Evolutionary conservation across 306 rosid species (phyloP), one percentile per base, ranked within the genome.

Genomic region (Quercus engelmannii): DNA sequence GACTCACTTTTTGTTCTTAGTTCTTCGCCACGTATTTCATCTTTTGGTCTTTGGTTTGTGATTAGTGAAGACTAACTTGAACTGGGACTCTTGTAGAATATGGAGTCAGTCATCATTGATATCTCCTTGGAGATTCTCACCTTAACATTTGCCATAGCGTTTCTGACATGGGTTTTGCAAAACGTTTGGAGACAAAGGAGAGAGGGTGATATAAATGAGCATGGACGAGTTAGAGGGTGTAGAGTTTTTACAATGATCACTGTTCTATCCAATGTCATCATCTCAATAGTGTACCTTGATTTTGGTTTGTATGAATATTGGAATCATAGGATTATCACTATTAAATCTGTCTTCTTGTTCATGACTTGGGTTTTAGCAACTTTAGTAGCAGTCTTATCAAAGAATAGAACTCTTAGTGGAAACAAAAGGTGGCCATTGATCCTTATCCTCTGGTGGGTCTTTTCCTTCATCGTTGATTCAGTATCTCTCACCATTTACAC

Each of bases 111-210:
- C 5, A 31, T 19, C n/a, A 75, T 90, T 76, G 91, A 91, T 38
- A 14, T 82, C 23, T 46, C 81, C 0, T 57, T 84, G 55, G 95
- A 73, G 76, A 67, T 85, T 19, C 20, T 79, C 35, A 82, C 80
- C 81, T 88, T 86, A 10, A 82, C 86, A 51, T 94, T 94, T 76
- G 86, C 81, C 80, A 23, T 85, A n/a, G 78, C 38, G 1, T 81
- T 94, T 20, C 41, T 90, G 61, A 71, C 76, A 61, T 94, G 94
- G 98, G 14, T 92, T 85, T 80, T 92, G 69, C 35, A 81, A 0
- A 78, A 91, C 46, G 83, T 73, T 63, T 80, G 86, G 81, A 83
- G 83, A 49, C 78, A 69, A 61, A 83, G 77, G 65, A 84, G 61
- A 71, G 69, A 55, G 43, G 43, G 23, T 41, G 78, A 33, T 46